Evolutionary conservation across 2,329 filamentous ascomycete species (phyloP).

Genomic region (Aspergillus eucalypticola): DNA sequence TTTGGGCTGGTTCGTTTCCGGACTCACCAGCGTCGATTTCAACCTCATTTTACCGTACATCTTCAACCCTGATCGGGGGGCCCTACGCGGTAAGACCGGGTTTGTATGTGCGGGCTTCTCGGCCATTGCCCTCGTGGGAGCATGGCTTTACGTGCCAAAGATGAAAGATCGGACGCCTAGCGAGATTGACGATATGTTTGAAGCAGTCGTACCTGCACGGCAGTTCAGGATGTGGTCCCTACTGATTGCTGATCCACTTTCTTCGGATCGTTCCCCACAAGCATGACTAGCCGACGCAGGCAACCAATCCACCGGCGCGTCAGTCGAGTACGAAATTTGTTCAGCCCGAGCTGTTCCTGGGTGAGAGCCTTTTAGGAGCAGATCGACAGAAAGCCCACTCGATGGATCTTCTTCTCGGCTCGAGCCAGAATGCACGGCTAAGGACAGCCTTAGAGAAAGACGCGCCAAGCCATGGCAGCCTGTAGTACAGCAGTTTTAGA

Average conservation of each 20-base stretch:
- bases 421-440: too few relatives aligned
- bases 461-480: too few relatives aligned
- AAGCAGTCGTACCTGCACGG: constrained; percentile 22
- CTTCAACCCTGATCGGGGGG: constrained; percentile 50
- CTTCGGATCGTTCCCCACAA: not conserved
- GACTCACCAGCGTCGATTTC: constrained; percentile 45
- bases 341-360: not conserved
- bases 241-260: not conserved
- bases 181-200: constrained; percentile 51
- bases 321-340: not conserved
- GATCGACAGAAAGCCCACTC: too few relatives aligned
- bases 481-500: too few relatives aligned
- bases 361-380: not conserved
- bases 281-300: not conserved
- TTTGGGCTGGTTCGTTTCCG: constrained; percentile 45
- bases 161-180: constrained; percentile 52
- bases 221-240: constrained; percentile 28
- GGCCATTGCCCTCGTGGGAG: constrained; percentile 31
- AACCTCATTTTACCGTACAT: constrained; percentile 54
- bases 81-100: constrained; percentile 44
- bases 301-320: not conserved
- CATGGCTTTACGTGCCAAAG: constrained; percentile 54
- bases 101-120: constrained; percentile 44
- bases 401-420: too few relatives aligned
- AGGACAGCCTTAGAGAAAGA: too few relatives aligned